Base-by-base conservation (phyloP, 192 early-diverging fungal genomes). In the Haplosporangium gracile region DNA sequence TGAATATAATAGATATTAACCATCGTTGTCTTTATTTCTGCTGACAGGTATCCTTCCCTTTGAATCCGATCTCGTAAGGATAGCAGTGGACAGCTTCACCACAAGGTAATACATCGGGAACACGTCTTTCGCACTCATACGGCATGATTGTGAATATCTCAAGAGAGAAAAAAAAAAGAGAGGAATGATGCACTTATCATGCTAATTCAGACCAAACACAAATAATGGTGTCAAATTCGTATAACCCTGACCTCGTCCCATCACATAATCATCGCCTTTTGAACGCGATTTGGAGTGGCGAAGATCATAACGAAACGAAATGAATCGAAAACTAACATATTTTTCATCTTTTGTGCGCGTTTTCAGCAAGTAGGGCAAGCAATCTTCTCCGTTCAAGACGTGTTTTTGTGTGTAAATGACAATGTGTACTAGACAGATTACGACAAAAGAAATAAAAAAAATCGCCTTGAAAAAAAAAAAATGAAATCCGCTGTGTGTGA, bases 161-260 rank as follows among this genome's bases (percentile, higher is more conserved):
- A 36, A 1, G 51, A 51, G 32, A 74, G 15, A 74, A 74, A 74
- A 10, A 45, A 73, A n/a, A 45, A 51, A 49, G 68, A 77, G 76
- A 38, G 76, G 76, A 78, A 78, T 70, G 76, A 78, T 78, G 76
- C 76, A 78, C 29, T 69, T 78, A 78, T 78, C 76, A 78, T 78
- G 76, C 76, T 78, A 78, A 78, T 78, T 78, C 76, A 78, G 76
- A 78, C 76, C 76, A 78, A 55, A 78, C 45, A 78, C 45, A 78
- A 78, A 68, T 38, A 78, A 29, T 78, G 76, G 76, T 78, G 76
- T 53, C 65, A 78, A 78, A 78, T 78, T 78, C 68, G 76, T 78
- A 78, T 78, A 79, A 77, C 18, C 70, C 77, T 79, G 77, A 79
- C 77, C 77, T 79, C 77, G 76, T 49, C 76, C 29, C 39, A 72